phyloP scores from a whole-genome alignment of 345 rosid genomes.

The Corymbia maculata region DNA sequence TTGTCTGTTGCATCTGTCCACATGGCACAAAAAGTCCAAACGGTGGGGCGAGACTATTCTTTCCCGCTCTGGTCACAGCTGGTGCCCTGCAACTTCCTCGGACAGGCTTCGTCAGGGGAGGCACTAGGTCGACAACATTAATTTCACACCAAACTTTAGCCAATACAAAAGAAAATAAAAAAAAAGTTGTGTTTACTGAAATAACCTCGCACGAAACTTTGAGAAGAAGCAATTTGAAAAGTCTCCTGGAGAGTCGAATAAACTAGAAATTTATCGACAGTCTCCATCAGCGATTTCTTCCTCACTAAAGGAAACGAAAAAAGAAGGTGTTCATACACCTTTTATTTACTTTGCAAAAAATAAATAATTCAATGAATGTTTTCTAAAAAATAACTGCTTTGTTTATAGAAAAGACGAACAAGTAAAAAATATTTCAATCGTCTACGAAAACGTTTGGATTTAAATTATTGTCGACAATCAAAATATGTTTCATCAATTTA shows the following conservation, averaged over 20 bases:
- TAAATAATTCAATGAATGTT: no score
- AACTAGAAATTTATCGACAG: background rate
- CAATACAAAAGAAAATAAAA: background rate
- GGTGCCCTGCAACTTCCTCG: background rate
- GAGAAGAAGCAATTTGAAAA: background rate
- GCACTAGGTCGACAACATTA: background rate
- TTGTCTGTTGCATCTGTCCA: background rate
- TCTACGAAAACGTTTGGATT: no score
- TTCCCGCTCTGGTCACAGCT: background rate
- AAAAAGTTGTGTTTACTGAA: background rate
- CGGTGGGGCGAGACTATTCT: background rate
- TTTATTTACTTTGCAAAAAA: no score
- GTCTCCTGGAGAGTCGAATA: background rate
- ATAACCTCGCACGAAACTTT: background rate
- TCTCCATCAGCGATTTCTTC: fast-evolving
- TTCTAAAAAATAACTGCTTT: no score
- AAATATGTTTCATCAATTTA: background rate
- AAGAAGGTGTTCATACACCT: background rate
- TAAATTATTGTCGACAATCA: fast-evolving
- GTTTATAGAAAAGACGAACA: no score
- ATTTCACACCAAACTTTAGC: background rate
- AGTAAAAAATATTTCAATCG: no score
- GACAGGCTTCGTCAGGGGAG: background rate
- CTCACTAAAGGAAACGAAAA: background rate
- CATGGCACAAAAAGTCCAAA: background rate